Evolutionary conservation across 257 asterid genomes (phyloP).

Genomic region (Parsonsia alboflavescens): DNA sequence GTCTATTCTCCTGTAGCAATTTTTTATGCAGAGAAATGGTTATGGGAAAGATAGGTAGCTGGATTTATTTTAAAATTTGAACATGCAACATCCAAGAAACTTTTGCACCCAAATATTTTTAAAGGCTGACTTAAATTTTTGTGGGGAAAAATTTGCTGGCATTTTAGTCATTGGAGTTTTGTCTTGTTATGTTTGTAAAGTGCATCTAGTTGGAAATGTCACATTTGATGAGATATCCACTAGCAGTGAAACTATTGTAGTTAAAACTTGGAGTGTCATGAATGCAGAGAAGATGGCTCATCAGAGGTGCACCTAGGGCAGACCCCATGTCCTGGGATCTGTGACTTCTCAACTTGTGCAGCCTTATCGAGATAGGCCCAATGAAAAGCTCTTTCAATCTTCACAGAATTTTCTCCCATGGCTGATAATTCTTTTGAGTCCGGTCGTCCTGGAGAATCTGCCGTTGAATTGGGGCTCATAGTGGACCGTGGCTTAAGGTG

Average conservation of each 20-base stretch:
- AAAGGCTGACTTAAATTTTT: not conserved
- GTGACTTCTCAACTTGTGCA: constrained; percentile 82
- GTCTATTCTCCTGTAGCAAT: not conserved
- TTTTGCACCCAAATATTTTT: not conserved
- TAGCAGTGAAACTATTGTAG: not conserved
- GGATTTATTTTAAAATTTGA: not conserved
- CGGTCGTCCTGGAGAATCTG: constrained; percentile 88
- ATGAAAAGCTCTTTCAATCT: constrained; percentile 75
- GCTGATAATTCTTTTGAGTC: constrained; percentile 93
- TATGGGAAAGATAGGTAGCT: not conserved
- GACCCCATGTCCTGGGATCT: constrained; percentile 87
- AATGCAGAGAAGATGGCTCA: constrained; percentile 87
- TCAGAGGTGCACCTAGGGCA: constrained; percentile 92
- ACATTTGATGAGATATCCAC: not conserved
- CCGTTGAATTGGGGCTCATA: constrained; percentile 91
- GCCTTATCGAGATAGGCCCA: constrained; percentile 88
- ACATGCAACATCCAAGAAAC: too few relatives aligned
- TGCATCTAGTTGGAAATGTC: not conserved
- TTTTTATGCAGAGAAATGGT: not conserved
- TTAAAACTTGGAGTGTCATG: constrained; percentile 13
- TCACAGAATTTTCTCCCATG: constrained; percentile 95
- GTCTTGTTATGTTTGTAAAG: not conserved
- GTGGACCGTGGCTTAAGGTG: constrained; percentile 96
- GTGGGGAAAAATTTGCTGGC: not conserved
- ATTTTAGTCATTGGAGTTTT: not conserved